Conservation (phyloP, 177 flowering plant species). For the Vitis hybrid region DNA sequence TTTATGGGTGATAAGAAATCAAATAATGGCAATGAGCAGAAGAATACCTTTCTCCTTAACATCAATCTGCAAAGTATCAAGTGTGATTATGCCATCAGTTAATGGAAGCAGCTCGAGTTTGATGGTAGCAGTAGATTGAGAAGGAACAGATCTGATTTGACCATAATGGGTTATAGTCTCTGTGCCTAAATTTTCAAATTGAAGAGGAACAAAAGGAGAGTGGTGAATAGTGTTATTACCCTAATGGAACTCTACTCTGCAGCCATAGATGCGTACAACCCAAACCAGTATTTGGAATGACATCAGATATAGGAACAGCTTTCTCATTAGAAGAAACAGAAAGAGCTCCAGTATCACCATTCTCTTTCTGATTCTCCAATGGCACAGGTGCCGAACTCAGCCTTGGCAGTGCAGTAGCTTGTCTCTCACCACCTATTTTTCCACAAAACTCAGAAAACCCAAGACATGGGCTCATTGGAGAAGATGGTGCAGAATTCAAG, state of each 20-base stretch:
- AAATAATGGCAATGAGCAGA: neutral
- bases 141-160: conserved; percentile 73
- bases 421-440: conserved; percentile 36
- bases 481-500: conserved; percentile 66
- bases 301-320: conserved; percentile 46
- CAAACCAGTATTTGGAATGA: conserved; percentile 62
- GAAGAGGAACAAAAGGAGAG: conserved; percentile 3
- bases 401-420: conserved; percentile 32
- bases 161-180: conserved; percentile 9
- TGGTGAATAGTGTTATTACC: conserved; percentile 48
- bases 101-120: conserved; percentile 94
- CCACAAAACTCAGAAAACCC: conserved; percentile 52
- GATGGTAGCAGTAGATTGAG: conserved; percentile 86
- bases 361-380: conserved; percentile 38
- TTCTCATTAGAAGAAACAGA: conserved; percentile 47
- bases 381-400: conserved; percentile 30
- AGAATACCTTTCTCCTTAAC: conserved; percentile 70
- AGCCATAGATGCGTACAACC: conserved; percentile 93
- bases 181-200: neutral
- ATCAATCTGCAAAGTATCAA: conserved; percentile 69
- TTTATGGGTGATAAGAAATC: neutral
- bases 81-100: conserved; percentile 92
- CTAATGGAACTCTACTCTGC: conserved; percentile 95
- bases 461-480: conserved; percentile 68
- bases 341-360: conserved; percentile 26